These are phyloP conservation scores for Stereocaulon alpinum DNA, from an alignment of 495 filamentous ascomycete species.

Conservation along the genomic window DNA sequence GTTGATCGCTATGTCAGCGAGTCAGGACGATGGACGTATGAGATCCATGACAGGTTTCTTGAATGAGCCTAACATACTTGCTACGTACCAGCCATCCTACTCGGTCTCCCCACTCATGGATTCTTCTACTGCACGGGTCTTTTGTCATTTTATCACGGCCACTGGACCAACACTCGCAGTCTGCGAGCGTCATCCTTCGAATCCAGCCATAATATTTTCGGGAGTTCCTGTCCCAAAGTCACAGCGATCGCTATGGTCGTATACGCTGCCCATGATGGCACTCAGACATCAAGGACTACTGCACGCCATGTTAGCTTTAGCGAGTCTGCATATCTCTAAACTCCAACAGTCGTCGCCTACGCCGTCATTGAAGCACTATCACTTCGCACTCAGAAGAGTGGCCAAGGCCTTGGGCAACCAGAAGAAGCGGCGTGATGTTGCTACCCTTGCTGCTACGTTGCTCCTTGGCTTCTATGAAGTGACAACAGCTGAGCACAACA, in stretches of 20 bases:
- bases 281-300: constrained; percentile 75
- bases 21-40: constrained; percentile 38
- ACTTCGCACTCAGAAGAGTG: constrained; percentile 68
- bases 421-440: constrained; percentile 59
- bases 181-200: constrained; percentile 74
- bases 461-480: constrained; percentile 89
- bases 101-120: constrained; percentile 75
- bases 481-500: constrained; percentile 85
- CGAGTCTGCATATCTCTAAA: constrained; percentile 80
- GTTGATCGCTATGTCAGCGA: constrained; percentile 38
- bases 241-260: constrained; percentile 76
- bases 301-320: constrained; percentile 83
- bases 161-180: constrained; percentile 81
- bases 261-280: constrained; percentile 76
- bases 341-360: constrained; percentile 60
- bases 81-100: constrained; percentile 63
- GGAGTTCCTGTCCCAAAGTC: constrained; percentile 52
- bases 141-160: constrained; percentile 85
- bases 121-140: constrained; percentile 70
- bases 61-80: constrained; percentile 61
- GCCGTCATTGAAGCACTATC: constrained; percentile 84
- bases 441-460: constrained; percentile 80
- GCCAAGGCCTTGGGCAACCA: constrained; percentile 62
- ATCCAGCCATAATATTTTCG: constrained; percentile 61
- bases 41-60: constrained; percentile 57